Base-by-base conservation (phyloP, 257 asterid genomes). In the Paraleonurus japonicus region DNA sequence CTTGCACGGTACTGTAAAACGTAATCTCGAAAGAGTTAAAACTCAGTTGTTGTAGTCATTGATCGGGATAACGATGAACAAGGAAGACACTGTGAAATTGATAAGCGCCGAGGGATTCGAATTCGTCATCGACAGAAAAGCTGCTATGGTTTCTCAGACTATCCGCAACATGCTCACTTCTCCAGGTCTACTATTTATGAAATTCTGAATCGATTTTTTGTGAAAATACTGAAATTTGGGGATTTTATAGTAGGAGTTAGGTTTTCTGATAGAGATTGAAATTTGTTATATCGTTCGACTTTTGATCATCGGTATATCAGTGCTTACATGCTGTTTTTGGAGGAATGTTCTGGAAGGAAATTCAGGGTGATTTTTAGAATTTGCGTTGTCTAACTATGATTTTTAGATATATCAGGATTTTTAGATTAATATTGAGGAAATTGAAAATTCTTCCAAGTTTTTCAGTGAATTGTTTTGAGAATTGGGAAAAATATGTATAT, bases 101-200 rank as follows among this genome's bases (percentile, higher is more conserved):
- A 89, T 91, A 28, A 94, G 99, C 85, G 90, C 96, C 61, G 96
- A 94, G 71, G 99, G 99, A 1, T 89, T 91, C 79, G 99, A 91
- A 76, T 94, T 94, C 81, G 81, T 94, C 67, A 80, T 94, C 69
- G 92, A 88, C 78, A 91, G 83, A 74, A 88, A 89, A 75, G 99
- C 99, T 27, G 99, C 99, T 67, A 89, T 91, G 97, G 97, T 94
- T 72, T 94, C 99, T 53, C 95, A 94, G 84, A 94, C 99, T 59
- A 94, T 94, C 79, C 96, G 96, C 76, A 94, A 90, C 88, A 94
- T 94, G 99, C 97, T 94, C 82, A 91, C 98, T 71, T 94, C 98
- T 69, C 98, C 97, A 82, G 99, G 99, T 93, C 65, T 4, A 19
- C 58, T 53, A 47, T 39, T 12, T 26, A 16, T 27, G 1, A 4